Evolutionary conservation across 768 basidiomycete genomes (phyloP).

Genomic region (Termitomyces heimii): DNA sequence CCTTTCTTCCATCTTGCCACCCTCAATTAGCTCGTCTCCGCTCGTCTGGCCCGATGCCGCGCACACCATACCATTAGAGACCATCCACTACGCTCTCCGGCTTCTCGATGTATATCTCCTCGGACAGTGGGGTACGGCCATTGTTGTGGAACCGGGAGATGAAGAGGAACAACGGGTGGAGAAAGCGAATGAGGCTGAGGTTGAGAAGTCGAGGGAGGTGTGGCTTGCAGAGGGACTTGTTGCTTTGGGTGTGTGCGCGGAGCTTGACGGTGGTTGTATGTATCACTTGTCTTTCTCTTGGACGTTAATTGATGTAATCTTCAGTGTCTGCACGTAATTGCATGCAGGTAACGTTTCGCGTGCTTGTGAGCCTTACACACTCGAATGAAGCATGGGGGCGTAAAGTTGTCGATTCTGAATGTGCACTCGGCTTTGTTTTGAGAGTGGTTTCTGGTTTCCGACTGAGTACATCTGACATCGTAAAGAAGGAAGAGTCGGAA

Average conservation of each 20-base stretch:
- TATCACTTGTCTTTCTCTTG: neutral
- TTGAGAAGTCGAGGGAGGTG: constrained; percentile 32
- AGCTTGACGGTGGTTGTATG: constrained; percentile 24
- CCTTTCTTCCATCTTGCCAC: constrained; percentile 30
- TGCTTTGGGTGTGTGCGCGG: constrained; percentile 44
- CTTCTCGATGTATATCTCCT: constrained; percentile 62
- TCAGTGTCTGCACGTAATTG: constrained; percentile 31
- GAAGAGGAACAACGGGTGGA: constrained; percentile 2
- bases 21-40: constrained; percentile 28
- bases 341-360: constrained; percentile 52
- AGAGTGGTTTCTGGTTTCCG: constrained; percentile 29
- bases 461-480: constrained; percentile 1
- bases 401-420: constrained; percentile 40
- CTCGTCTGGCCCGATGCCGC: constrained; percentile 24
- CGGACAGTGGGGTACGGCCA: constrained; percentile 39
- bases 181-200: constrained; percentile 5
- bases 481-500: constrained; percentile 4
- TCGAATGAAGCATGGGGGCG: constrained; percentile 50
- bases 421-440: constrained; percentile 41
- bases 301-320: neutral
- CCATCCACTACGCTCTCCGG: constrained; percentile 49
- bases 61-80: constrained; percentile 27
- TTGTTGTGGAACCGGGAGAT: constrained; percentile 5
- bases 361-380: constrained; percentile 70
- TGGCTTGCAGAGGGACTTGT: constrained; percentile 45